These are phyloP conservation scores for Smittium mucronatum DNA, from an alignment of 371 early-diverging fungal species.

Conservation along the genomic window DNA sequence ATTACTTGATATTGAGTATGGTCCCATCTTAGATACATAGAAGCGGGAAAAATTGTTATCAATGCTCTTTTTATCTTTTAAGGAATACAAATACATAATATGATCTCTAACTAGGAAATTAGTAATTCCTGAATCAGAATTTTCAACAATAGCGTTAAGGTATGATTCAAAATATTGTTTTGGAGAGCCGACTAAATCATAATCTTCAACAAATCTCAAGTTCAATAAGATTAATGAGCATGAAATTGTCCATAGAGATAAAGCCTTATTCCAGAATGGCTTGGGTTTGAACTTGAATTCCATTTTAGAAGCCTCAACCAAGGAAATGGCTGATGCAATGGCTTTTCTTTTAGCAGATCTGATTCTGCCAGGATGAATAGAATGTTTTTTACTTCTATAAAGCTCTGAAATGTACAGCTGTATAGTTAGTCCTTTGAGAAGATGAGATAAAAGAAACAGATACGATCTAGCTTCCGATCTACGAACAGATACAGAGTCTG, in stretches of 20 bases:
- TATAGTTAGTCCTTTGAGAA: neutral
- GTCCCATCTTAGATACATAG: neutral
- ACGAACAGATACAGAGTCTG: neutral
- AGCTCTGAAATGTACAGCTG: neutral
- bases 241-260: neutral
- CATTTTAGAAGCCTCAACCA: neutral
- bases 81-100: neutral
- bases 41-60: neutral
- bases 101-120: neutral
- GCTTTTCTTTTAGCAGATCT: neutral
- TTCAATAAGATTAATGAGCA: neutral
- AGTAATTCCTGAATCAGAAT: neutral
- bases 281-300: neutral
- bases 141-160: neutral
- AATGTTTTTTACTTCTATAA: neutral
- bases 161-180: neutral
- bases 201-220: neutral
- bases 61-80: neutral
- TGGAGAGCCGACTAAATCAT: too few relatives aligned
- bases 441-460: neutral
- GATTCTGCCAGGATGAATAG: neutral
- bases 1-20: neutral
- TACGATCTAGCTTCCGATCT: neutral
- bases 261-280: neutral
- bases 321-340: neutral